Evolutionary conservation across 306 rosid genomes (phyloP).

Genomic region (Gastrolobium bilobum): DNA sequence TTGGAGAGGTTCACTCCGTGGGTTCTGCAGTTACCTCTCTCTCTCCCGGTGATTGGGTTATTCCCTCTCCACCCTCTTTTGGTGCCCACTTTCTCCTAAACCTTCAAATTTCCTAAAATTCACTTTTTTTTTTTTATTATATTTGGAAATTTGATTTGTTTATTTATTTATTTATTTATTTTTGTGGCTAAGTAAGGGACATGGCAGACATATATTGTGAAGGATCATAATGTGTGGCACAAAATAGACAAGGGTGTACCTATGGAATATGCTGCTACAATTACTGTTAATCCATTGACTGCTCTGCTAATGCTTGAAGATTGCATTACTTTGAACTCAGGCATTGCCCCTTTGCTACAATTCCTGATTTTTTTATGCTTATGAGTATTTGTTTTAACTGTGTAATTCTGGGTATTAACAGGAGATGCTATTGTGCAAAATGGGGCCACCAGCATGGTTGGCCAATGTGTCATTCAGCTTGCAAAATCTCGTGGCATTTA

Average conservation of each 20-base stretch:
- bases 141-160: neutral
- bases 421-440: constrained; percentile 95
- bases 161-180: neutral
- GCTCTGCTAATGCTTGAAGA: constrained; percentile 93
- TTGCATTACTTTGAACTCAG: constrained; percentile 72
- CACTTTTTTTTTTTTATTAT: neutral
- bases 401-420: constrained; percentile 47
- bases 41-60: constrained; percentile 87
- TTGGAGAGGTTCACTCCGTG: constrained; percentile 81
- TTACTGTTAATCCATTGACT: constrained; percentile 90
- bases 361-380: constrained; percentile 9
- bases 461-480: constrained; percentile 95
- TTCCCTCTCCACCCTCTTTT: constrained; percentile 89
- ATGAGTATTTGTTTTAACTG: neutral
- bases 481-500: constrained; percentile 76
- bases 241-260: constrained; percentile 78
- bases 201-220: constrained; percentile 91
- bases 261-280: constrained; percentile 86
- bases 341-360: constrained; percentile 46
- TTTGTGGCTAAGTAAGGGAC: constrained; percentile 62
- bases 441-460: constrained; percentile 98
- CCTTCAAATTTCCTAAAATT: neutral
- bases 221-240: constrained; percentile 82
- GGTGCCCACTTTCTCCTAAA: constrained; percentile 53
- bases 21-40: constrained; percentile 71